A percentile compares a stretch with the other conserved stretches of the same genome.
phyloP scores from a whole-genome alignment of 2,329 filamentous ascomycete species.

The Diaporthe vexans region DNA sequence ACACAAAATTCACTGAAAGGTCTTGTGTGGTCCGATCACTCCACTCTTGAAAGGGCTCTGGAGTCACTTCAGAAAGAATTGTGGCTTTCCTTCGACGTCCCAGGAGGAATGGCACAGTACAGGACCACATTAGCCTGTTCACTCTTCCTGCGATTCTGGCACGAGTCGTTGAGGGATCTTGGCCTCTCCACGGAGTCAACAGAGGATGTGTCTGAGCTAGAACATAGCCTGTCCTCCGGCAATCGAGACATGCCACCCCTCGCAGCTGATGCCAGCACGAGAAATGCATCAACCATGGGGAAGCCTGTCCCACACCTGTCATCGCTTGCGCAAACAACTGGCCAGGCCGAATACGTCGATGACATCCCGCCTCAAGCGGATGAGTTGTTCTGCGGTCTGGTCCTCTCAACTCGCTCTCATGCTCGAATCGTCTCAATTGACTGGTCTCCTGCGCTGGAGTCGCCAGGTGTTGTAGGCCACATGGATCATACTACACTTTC shows the following conservation, averaged over 20 bases:
- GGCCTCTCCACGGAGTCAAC: background rate
- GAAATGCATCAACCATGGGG: constrained; percentile 79
- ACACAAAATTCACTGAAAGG: constrained; percentile 81
- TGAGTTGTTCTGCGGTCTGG: constrained; percentile 85
- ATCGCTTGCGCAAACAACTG: constrained; percentile 92
- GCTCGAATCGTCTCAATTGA: constrained; percentile 11
- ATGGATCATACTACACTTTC: constrained; percentile 84
- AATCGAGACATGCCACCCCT: background rate
- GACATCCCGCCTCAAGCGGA: constrained; percentile 91
- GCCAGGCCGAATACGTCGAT: constrained; percentile 95
- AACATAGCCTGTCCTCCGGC: constrained; percentile 1
- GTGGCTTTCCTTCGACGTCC: constrained; percentile 88
- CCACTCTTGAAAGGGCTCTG: constrained; percentile 91
- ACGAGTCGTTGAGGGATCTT: constrained; percentile 9
- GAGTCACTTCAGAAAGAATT: constrained; percentile 88
- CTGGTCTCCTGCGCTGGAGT: background rate
- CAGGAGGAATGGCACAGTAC: constrained; percentile 97
- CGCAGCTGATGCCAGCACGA: constrained; percentile 64
- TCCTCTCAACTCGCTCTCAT: constrained; percentile 22
- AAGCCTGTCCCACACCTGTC: constrained; percentile 88
- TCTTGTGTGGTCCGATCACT: constrained; percentile 82
- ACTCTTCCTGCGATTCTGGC: constrained; percentile 96
- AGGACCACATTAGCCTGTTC: constrained; percentile 89
- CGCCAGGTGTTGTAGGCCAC: constrained; percentile 55
- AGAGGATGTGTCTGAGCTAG: background rate